Percentiles rank a stretch among this genome's conserved stretches.
Conservation (phyloP, 345 rosid species). For the Moricandia moricandioides region DNA sequence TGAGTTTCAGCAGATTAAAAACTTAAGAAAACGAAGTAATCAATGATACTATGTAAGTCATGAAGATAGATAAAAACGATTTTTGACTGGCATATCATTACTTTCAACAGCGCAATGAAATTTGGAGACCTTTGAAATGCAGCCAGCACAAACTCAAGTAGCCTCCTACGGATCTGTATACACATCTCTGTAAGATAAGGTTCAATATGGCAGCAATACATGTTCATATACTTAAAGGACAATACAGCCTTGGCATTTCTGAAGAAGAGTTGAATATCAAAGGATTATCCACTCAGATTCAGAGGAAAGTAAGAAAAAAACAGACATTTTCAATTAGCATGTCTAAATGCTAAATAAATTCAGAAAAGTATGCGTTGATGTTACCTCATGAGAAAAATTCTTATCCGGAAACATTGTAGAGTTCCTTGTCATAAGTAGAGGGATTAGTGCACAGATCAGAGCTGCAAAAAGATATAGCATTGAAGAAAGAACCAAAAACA, state of each 20-base stretch:
- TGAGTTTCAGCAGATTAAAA: background rate
- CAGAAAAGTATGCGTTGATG: background rate
- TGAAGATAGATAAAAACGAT: background rate
- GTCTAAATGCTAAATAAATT: too few species aligned
- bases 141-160: constrained; percentile 83
- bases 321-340: too few species aligned
- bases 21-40: background rate
- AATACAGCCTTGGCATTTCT: too few species aligned
- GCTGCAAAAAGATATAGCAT: constrained; percentile 50
- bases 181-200: constrained; percentile 4
- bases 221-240: background rate
- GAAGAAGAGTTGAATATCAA: too few species aligned
- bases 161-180: constrained; percentile 71
- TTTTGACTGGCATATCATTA: constrained; percentile 14
- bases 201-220: background rate
- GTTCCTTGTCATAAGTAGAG: constrained; percentile 79
- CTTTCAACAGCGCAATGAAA: constrained; percentile 81
- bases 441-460: constrained; percentile 80
- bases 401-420: constrained; percentile 75
- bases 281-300: too few species aligned
- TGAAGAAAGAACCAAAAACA: background rate
- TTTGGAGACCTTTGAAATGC: constrained; percentile 83
- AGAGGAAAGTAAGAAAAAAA: too few species aligned
- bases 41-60: background rate
- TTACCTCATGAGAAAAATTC: constrained; percentile 73